A percentile compares a stretch with the other conserved stretches of the same genome.
These are phyloP conservation scores for Trichoderma simmonsii DNA, from an alignment of 2,329 filamentous ascomycete species.

Conservation along the genomic window DNA sequence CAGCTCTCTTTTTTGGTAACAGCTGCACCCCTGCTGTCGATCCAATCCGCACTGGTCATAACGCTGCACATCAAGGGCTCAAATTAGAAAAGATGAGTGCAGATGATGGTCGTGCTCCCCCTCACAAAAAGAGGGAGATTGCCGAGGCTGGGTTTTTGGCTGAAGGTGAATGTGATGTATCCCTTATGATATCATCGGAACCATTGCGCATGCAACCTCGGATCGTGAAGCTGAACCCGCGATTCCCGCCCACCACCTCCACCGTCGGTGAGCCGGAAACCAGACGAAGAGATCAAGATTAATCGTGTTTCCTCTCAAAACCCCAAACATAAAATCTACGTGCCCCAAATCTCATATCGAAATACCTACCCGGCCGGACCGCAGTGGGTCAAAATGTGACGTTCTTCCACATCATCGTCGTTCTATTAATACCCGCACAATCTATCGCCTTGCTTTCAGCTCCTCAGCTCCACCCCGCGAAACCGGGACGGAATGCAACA, in stretches of 20 bases:
- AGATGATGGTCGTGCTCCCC: background rate
- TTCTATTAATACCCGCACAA: background rate
- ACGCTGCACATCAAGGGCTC: background rate
- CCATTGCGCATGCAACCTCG: background rate
- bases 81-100: background rate
- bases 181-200: background rate
- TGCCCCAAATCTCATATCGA: background rate
- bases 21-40: background rate
- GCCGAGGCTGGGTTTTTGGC: background rate
- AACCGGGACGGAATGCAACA: background rate
- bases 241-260: background rate
- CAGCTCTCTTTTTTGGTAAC: background rate
- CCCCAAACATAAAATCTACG: background rate
- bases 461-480: background rate
- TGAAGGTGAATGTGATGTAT: background rate
- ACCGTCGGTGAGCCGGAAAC: background rate
- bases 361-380: too few species aligned
- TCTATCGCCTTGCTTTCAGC: background rate
- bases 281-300: background rate
- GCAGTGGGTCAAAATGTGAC: background rate
- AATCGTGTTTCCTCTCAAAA: fast-evolving
- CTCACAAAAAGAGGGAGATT: background rate
- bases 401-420: background rate
- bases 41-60: background rate
- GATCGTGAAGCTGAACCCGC: background rate